phyloP scores from a whole-genome alignment of 352 stramenopile genomes.

The Aphanomyces astaci region DNA sequence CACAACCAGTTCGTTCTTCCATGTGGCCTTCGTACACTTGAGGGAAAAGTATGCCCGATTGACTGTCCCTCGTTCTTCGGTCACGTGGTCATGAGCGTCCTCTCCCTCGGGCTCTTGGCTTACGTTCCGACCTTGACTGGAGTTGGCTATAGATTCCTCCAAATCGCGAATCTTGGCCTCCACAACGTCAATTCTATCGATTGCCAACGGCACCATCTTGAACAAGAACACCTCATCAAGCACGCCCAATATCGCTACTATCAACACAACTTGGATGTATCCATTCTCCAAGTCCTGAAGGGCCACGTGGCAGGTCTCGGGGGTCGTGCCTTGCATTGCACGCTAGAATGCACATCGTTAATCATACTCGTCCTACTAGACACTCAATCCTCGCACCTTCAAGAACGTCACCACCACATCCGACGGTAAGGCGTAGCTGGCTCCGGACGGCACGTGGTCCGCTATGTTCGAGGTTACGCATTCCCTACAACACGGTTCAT shows the following conservation, averaged over 20 bases:
- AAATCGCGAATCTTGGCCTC: constrained; percentile 8
- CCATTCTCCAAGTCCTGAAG: neutral
- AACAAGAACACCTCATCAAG: neutral
- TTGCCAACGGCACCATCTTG: neutral
- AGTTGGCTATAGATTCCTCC: too few species aligned
- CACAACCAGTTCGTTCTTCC: too few species aligned
- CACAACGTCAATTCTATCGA: neutral
- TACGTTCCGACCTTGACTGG: too few species aligned
- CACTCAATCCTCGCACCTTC: neutral
- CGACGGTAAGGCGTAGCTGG: neutral
- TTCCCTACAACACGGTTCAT: neutral
- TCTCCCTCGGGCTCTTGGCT: too few species aligned
- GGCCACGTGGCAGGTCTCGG: neutral
- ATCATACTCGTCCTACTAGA: neutral
- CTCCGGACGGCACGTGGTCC: neutral
- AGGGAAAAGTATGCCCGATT: too few species aligned
- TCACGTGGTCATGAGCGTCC: too few species aligned
- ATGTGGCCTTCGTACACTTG: too few species aligned
- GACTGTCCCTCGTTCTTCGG: too few species aligned
- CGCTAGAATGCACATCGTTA: too few species aligned
- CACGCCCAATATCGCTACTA: neutral
- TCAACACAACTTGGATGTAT: neutral
- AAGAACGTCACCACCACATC: neutral
- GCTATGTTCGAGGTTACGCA: neutral
- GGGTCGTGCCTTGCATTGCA: too few species aligned